Conservation (phyloP, 169 alveolate genomes). For the Miamiensis avidus region DNA sequence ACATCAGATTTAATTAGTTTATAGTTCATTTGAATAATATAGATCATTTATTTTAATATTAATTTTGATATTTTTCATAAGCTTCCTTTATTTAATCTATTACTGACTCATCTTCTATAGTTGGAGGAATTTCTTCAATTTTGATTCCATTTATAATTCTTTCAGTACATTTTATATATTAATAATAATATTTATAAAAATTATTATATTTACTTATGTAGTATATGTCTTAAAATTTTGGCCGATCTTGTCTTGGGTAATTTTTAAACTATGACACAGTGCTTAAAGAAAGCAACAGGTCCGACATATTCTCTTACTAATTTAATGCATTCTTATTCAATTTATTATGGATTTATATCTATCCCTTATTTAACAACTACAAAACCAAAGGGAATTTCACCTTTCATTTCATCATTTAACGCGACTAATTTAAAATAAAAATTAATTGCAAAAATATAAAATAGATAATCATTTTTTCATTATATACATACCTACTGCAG, state of each 20-base stretch:
- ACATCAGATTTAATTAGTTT: too few species aligned
- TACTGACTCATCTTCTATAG: slow-evolving; percentile 78
- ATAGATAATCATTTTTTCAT: too few species aligned
- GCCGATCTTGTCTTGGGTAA: slow-evolving; percentile 88
- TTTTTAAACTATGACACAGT: slow-evolving; percentile 62
- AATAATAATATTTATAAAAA: too few species aligned
- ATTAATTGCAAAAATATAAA: too few species aligned
- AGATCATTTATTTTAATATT: too few species aligned
- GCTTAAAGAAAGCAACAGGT: slow-evolving; percentile 78
- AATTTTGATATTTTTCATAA: slow-evolving; percentile 9
- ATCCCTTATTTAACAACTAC: slow-evolving; percentile 71
- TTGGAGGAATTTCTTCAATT: slow-evolving; percentile 74
- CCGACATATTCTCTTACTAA: slow-evolving; percentile 84
- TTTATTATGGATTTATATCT: slow-evolving; percentile 27
- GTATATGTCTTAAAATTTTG: slow-evolving; percentile 78
- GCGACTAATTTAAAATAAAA: slow-evolving; percentile 47
- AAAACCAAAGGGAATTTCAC: slow-evolving; percentile 86
- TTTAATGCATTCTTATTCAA: slow-evolving; percentile 61
- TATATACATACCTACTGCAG: slow-evolving; percentile 66
- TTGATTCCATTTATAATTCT: slow-evolving; percentile 72
- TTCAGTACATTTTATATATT: too few species aligned
- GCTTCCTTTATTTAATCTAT: slow-evolving; percentile 57
- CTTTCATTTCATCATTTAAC: slow-evolving; percentile 75
- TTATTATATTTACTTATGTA: too few species aligned
- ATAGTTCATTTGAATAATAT: too few species aligned